Conservation (phyloP, 2,329 filamentous ascomycete species). For the Colletotrichum incanum region DNA sequence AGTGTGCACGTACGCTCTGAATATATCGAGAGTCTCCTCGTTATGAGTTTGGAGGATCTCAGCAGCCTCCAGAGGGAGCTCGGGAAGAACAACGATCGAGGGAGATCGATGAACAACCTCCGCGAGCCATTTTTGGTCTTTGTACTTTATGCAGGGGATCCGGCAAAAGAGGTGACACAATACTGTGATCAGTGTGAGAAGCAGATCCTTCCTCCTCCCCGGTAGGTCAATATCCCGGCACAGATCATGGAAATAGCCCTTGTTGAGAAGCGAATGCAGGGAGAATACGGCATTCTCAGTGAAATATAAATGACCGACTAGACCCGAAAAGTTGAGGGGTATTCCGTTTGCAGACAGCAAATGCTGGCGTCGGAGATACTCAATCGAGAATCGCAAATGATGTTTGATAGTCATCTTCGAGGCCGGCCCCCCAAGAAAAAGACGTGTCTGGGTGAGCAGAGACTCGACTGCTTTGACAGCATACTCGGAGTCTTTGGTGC, state of each 20-base stretch:
- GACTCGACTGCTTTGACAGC: slow-evolving; percentile 75
- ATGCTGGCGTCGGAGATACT: slow-evolving; percentile 80
- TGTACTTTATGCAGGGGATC: slow-evolving; percentile 61
- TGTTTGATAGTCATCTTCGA: slow-evolving; percentile 80
- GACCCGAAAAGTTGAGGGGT: slow-evolving; percentile 81
- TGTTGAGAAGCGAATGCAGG: slow-evolving; percentile 81
- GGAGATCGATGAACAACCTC: slow-evolving; percentile 69
- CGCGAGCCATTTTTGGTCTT: slow-evolving; percentile 59
- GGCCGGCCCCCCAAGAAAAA: slow-evolving; percentile 80
- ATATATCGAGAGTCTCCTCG: slow-evolving; percentile 75
- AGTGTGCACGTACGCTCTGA: slow-evolving; percentile 78
- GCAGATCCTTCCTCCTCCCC: slow-evolving; percentile 61
- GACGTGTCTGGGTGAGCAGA: slow-evolving; percentile 77
- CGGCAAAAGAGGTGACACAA: slow-evolving; percentile 81
- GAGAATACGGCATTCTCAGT: slow-evolving; percentile 83
- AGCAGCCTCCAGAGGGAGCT: slow-evolving; percentile 30
- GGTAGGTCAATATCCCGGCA: slow-evolving; percentile 69
- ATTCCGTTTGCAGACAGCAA: slow-evolving; percentile 73
- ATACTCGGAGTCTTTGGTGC: slow-evolving; percentile 75
- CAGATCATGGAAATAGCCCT: slow-evolving; percentile 77
- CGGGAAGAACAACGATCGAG: slow-evolving; percentile 59
- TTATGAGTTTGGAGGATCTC: slow-evolving; percentile 75
- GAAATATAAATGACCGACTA: slow-evolving; percentile 82
- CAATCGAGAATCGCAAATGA: slow-evolving; percentile 85
- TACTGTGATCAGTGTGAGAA: slow-evolving; percentile 77